phyloP scores from a whole-genome alignment of 1,284 basidiomycete species.

The Xerocomus cyaneibrunnescens region DNA sequence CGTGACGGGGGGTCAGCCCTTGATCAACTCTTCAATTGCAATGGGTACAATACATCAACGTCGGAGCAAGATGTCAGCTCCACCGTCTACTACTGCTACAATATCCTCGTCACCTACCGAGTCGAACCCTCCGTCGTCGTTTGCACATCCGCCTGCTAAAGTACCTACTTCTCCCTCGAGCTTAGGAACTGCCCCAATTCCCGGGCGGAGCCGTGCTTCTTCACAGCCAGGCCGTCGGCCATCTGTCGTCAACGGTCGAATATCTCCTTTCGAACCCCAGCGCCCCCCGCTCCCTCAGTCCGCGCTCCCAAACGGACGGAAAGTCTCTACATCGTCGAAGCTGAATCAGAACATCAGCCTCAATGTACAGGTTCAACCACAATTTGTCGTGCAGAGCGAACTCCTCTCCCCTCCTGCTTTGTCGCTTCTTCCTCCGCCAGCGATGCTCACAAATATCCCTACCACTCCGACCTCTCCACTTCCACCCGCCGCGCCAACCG shows the following conservation, averaged over 20 bases:
- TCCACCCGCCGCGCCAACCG: constrained; percentile 65
- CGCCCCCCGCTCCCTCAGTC: constrained; percentile 51
- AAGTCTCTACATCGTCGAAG: constrained; percentile 61
- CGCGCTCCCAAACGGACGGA: constrained; percentile 46
- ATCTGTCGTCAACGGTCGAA: constrained; percentile 48
- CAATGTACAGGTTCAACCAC: constrained; percentile 40
- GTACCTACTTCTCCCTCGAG: constrained; percentile 44
- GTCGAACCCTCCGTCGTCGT: constrained; percentile 48
- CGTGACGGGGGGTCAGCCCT: constrained; percentile 31
- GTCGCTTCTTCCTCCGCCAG: constrained; percentile 52
- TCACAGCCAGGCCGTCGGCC: constrained; percentile 70
- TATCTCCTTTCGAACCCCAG: constrained; percentile 45
- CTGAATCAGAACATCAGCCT: constrained; percentile 45
- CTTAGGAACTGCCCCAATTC: constrained; percentile 32
- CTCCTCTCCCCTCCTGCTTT: constrained; percentile 42
- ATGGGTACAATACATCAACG: constrained; percentile 71
- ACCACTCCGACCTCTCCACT: constrained; percentile 74
- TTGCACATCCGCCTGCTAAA: constrained; percentile 41
- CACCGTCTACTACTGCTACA: constrained; percentile 46
- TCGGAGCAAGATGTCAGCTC: constrained; percentile 59
- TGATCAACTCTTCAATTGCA: constrained; percentile 59
- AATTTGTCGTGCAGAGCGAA: constrained; percentile 54
- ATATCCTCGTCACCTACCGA: constrained; percentile 60
- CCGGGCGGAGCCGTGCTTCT: constrained; percentile 57
- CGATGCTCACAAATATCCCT: constrained; percentile 54